phyloP scores from a whole-genome alignment of 2,329 filamentous ascomycete genomes.

The Tolypocladium endophyticum region DNA sequence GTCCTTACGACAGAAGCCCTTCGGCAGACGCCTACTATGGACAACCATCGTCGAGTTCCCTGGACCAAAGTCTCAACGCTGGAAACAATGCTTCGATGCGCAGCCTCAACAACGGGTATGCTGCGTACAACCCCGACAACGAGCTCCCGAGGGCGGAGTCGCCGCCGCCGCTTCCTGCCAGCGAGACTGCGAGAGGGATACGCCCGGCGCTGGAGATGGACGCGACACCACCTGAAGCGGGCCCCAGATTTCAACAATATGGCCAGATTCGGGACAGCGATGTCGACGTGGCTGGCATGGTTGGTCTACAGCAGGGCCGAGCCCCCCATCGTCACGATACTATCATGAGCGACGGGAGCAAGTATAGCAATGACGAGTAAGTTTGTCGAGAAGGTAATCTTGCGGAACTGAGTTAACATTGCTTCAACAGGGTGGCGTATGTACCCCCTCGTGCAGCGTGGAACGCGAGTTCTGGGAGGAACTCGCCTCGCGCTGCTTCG shows the following conservation, averaged over 20 bases:
- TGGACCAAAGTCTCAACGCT: background rate
- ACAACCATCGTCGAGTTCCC: constrained; percentile 1
- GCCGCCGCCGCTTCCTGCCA: constrained; percentile 47
- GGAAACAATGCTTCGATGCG: constrained; percentile 10
- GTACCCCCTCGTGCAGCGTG: constrained; percentile 46
- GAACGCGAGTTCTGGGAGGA: constrained; percentile 34
- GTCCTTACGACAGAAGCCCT: constrained; percentile 26
- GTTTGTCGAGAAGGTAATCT: constrained; percentile 1
- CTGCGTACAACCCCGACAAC: constrained; percentile 30
- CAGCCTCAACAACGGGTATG: constrained; percentile 16
- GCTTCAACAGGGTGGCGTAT: constrained; percentile 32
- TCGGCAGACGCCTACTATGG: constrained; percentile 25
- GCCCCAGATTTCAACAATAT: constrained; percentile 32
- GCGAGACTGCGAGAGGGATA: constrained; percentile 28
- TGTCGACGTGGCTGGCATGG: constrained; percentile 62
- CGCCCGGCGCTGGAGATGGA: constrained; percentile 76
- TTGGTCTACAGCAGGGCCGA: constrained; percentile 53
- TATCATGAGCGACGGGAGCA: constrained; percentile 55
- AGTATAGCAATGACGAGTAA: constrained; percentile 65
- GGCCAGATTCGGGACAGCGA: constrained; percentile 51
- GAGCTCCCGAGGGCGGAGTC: constrained; percentile 51
- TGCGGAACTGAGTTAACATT: background rate
- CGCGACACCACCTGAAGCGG: constrained; percentile 39
- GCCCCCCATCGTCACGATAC: constrained; percentile 33
- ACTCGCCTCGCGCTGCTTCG: constrained; percentile 34